Base-by-base conservation (phyloP, 2,329 filamentous ascomycete species). In the Cladosporium sp. region DNA sequence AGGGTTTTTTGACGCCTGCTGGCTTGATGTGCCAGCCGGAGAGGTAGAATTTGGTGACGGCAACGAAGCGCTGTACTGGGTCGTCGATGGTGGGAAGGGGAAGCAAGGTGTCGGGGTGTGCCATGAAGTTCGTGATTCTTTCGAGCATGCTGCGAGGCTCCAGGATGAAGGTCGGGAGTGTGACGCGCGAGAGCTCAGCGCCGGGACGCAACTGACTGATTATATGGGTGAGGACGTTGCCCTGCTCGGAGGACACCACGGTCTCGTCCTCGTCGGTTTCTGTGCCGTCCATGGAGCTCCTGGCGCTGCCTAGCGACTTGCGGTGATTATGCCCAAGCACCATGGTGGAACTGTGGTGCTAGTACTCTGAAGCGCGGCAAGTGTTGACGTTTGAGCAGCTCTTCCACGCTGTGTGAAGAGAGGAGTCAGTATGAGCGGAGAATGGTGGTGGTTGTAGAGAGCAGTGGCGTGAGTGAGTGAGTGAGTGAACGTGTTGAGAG, bases 81-180 rank as follows among this genome's bases (percentile, higher is more conserved):
- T 99, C 92, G 45, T 97, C 88, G 61, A 96, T 88, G 41, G 82
- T 75, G 39, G 92, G 82, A 70, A 97, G 93, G 29, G 87, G 85
- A 4, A 99, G 82, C 27, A 99, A 84, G 64, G 90, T 95, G 72
- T 99, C 93, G 36, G 93, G 93, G 68, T 99, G 93, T 62, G 92
- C 95, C 93, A 99, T 99, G 78, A 99, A 99, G 77, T 99, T 99
- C 64, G 93, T 99, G 68, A 99, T 99, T 62, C 93, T 84, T 73
- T 99, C 93, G 62, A 99, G 76, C 93, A 99, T 99, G 62, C 91
- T 96, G 65, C 91, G 85, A 19, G 93, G 93, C 71, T 99, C 93
- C 61, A 99, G 83, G 64, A 99, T 99, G 69, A 99, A 99, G 42
- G 93, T 99, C 36, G 93, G 93, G 51, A 99, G 78, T 30, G 93